phyloP scores from a whole-genome alignment of 202 grass and related monocot species.

The Digitaria exilis region DNA sequence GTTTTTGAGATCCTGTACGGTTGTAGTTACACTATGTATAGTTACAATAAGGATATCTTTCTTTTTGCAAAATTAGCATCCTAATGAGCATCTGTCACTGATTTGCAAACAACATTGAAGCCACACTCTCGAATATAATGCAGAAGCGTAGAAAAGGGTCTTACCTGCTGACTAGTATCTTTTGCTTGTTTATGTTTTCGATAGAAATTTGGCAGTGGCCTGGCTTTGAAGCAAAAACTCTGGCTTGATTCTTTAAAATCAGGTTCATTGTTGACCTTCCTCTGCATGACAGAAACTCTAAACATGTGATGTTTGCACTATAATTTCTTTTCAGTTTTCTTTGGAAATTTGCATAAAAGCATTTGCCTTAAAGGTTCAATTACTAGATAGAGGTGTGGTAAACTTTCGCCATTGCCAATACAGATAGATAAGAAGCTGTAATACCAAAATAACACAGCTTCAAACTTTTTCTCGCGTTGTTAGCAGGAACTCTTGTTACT shows the following conservation, averaged over 20 bases:
- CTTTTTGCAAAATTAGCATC: background rate
- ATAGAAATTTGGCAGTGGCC: constrained; percentile 60
- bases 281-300: constrained; percentile 43
- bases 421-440: background rate
- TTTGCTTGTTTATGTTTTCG: constrained; percentile 52
- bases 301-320: constrained; percentile 4
- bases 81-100: background rate
- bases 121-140: background rate
- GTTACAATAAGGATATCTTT: too few relatives aligned
- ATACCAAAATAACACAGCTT: constrained; percentile 3
- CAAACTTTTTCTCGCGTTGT: background rate
- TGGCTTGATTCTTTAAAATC: constrained; percentile 41
- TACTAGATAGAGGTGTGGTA: background rate
- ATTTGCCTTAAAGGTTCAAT: background rate
- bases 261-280: constrained; percentile 47
- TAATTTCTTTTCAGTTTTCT: background rate
- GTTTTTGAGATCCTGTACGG: too few relatives aligned
- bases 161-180: constrained; percentile 66
- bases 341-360: background rate
- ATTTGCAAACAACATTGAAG: background rate
- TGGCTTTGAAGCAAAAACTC: constrained; percentile 62
- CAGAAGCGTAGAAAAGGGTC: background rate
- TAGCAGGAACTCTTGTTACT: background rate
- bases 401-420: background rate
- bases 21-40: too few relatives aligned